Percentiles rank a stretch among this genome's conserved stretches.
phyloP scores from a whole-genome alignment of 2,329 filamentous ascomycete species.

The Phialophora tarda region DNA sequence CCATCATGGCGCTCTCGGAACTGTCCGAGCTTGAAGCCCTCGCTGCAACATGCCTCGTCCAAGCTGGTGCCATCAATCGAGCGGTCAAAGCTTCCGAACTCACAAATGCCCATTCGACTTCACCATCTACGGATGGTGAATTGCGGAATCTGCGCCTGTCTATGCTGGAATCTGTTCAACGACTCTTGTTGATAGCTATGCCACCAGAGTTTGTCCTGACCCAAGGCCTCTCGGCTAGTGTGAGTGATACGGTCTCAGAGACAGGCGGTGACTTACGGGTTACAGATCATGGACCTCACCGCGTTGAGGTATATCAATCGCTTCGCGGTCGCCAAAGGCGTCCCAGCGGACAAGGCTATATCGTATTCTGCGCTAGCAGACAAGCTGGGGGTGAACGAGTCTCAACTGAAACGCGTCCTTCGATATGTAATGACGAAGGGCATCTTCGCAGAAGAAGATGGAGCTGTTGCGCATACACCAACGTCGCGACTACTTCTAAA shows the following conservation, averaged over 20 bases:
- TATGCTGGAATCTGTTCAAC: constrained; percentile 26
- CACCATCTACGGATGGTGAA: neutral
- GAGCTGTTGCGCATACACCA: constrained; percentile 18
- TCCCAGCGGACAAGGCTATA: neutral
- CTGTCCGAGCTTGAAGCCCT: constrained; percentile 23
- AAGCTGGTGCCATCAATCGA: constrained; percentile 22
- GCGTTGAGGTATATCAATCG: constrained; percentile 12
- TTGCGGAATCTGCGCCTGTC: constrained; percentile 8
- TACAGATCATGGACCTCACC: constrained; percentile 9
- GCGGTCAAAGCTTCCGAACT: neutral
- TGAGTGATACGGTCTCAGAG: constrained; percentile 8
- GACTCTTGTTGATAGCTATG: constrained; percentile 15
- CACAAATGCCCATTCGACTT: neutral
- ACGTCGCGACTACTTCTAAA: constrained; percentile 18
- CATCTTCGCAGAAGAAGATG: constrained; percentile 22
- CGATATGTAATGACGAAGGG: constrained; percentile 25
- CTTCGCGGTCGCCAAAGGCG: constrained; percentile 2
- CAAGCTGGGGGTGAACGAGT: constrained; percentile 9
- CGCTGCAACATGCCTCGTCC: constrained; percentile 18
- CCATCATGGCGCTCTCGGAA: neutral
- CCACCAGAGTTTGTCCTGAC: constrained; percentile 26
- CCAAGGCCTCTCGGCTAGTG: constrained; percentile 22
- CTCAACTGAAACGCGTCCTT: constrained; percentile 20
- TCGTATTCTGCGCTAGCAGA: neutral
- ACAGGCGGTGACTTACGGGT: neutral